Evolutionary conservation across 352 stramenopile genomes (phyloP), one percentile per base, ranked within the genome.

Genomic region (Pythium biforme): DNA sequence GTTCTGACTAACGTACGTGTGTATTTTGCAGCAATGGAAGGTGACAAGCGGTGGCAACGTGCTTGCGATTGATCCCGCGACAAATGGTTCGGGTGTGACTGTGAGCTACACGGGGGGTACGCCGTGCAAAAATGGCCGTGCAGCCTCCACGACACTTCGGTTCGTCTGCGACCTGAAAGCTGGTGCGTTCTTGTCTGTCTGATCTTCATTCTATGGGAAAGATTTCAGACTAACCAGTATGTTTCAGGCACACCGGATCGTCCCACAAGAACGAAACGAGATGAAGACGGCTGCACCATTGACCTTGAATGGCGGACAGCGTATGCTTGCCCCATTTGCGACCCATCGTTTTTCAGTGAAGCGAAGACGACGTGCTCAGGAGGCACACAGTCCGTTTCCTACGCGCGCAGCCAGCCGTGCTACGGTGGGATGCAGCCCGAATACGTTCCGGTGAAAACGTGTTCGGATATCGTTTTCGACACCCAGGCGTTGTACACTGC

Each of bases 121-220:
- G 0, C 65, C 64, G 0, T 92, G 83, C 49, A 75, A 70, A 19
- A 77, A 80, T 25, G 76, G 77, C 23, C 72, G 74, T 27, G 68
- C 63, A 0, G 74, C 75, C 15, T 80, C 79, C 0, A 90, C 83
- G 0, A 81, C 69, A 2, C 74, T 90, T 23, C 67, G 83, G 56
- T 92, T 90, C 64, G 71, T 87, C 8, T 92, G 83, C 58, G 81
- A 90, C 47, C 59, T 89, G 37, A 83, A 74, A 34, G 83, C 78
- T 49, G 80, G 78, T 85, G 37, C 27, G 55, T 47, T 37, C 0
- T 9, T 17, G 46, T 52, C 23, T 15, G 25, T 17, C 15, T 26
- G n/a, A 47, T 37, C 17, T 25, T 39, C 22, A 48, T 41, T 43
- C n/a, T n/a, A n/a, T n/a, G n/a, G 10, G 49, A 8, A 22, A 3